Evolutionary conservation across 129 eudicot genomes (phyloP), one percentile per base, ranked within the genome.

Genomic region (Pittosporum tobira): DNA sequence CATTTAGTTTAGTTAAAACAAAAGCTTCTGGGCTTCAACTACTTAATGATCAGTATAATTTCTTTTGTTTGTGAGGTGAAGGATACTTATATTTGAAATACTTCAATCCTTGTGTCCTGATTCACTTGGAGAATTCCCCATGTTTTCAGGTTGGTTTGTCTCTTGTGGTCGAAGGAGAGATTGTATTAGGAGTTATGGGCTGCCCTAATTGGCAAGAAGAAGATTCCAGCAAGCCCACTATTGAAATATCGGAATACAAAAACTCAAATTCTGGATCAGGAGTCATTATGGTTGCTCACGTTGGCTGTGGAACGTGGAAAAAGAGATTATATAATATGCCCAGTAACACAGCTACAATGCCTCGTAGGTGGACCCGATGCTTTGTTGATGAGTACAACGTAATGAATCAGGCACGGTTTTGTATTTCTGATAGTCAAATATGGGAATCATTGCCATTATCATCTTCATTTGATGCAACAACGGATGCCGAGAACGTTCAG

Each of bases 241-340:
- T 66, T 18, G 63, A 62, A 21, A 45, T 40, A 46, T 62, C 46
- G 28, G 69, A 75, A 51, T 63, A 47, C 48, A 55, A 66, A 28
- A 66, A 72, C 15, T 10, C 45, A 28, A 43, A 40, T 46, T 63
- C 72, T 1, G 58, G 60, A 30, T 53, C 82, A 29, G 97, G 97
- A 74, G 73, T 78, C 44, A 58, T 90, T 67, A 83, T 85, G 97
- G 71, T 69, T 65, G 80, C 97, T 22, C 97, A 90, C 66, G 73
- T 78, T 52, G 97, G 95, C 26, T 85, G 97, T 71, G 97, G 97
- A 63, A 85, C 97, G 57, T 90, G 97, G 97, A 78, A 71, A 26
- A 80, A 57, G 66, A 71, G 57, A 45, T 70, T 89, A 45, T 54
- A 73, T 38, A 55, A 62, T 52, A 55, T 60, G 48, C 55, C 34